These are phyloP conservation scores for Fusarium circinatum DNA, from an alignment of 2,329 filamentous ascomycete genomes.

Conservation along the genomic window DNA sequence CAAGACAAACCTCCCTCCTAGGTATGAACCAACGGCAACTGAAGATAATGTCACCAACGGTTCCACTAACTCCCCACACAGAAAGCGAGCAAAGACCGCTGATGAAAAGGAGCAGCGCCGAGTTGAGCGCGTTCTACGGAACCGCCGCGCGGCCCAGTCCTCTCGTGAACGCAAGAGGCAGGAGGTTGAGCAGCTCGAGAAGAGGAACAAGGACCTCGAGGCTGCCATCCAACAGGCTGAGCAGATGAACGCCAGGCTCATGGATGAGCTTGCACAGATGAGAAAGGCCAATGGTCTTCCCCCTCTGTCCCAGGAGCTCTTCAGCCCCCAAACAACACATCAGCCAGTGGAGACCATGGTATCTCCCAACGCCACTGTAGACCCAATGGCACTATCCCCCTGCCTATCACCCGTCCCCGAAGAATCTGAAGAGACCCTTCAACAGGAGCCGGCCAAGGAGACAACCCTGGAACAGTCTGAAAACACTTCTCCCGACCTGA, in stretches of 20 bases:
- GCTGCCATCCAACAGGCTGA: slow-evolving; percentile 69
- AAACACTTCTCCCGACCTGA: slow-evolving; percentile 79
- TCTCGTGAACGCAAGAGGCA: slow-evolving; percentile 91
- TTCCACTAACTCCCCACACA: slow-evolving; percentile 51
- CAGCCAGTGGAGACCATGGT: slow-evolving; percentile 56
- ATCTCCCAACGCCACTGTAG: slow-evolving; percentile 60
- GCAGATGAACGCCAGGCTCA: slow-evolving; percentile 60
- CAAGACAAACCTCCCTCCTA: slow-evolving; percentile 93
- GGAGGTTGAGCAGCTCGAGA: slow-evolving; percentile 87
- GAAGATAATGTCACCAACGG: not conserved
- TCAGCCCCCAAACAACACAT: slow-evolving; percentile 58
- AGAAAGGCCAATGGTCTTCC: slow-evolving; percentile 58
- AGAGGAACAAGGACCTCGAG: slow-evolving; percentile 77
- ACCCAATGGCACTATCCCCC: slow-evolving; percentile 71
- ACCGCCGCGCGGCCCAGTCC: slow-evolving; percentile 94
- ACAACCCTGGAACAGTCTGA: slow-evolving; percentile 41
- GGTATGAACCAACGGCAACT: slow-evolving; percentile 62
- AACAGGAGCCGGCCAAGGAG: slow-evolving; percentile 44
- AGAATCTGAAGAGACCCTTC: slow-evolving; percentile 41
- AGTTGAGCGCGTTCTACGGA: slow-evolving; percentile 95
- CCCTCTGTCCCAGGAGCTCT: slow-evolving; percentile 69
- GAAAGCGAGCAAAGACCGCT: slow-evolving; percentile 97
- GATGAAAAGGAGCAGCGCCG: slow-evolving; percentile 99
- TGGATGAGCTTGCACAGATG: slow-evolving; percentile 62
- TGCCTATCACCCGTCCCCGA: slow-evolving; percentile 64